phyloP scores from a whole-genome alignment of 371 early-diverging fungal species.

The Syncephalastrum sp. region DNA sequence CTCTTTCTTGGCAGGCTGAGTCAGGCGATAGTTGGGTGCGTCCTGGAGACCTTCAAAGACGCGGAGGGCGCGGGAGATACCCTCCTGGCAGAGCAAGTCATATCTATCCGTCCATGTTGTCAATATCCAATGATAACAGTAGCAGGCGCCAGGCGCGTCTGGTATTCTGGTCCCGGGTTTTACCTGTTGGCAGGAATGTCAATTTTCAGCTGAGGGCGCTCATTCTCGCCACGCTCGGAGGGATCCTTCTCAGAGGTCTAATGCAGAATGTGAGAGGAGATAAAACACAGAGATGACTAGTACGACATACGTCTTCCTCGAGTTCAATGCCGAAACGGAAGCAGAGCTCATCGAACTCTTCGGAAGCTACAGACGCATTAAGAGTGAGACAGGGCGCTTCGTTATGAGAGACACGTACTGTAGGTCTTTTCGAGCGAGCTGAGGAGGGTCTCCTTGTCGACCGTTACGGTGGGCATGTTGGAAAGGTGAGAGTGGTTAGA shows the following conservation, averaged over 20 bases:
- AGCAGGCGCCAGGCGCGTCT: too few relatives aligned
- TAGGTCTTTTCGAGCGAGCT: constrained; percentile 76
- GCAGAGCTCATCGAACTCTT: constrained; percentile 95
- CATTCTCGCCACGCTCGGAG: constrained; percentile 72
- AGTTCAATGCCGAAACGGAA: constrained; percentile 99
- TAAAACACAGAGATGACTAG: constrained; percentile 4
- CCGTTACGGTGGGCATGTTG: constrained; percentile 91
- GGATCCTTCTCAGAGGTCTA: constrained; percentile 83
- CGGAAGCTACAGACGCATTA: constrained; percentile 52
- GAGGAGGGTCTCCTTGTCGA: constrained; percentile 89
- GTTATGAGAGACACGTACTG: constrained; percentile 52
- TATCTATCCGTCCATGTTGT: constrained; percentile 59
- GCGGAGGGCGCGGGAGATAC: constrained; percentile 85
- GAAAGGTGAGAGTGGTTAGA: constrained; percentile 2
- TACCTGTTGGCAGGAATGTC: constrained; percentile 99
- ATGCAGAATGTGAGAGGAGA: constrained; percentile 14
- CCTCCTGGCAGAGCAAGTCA: constrained; percentile 95
- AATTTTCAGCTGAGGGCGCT: constrained; percentile 90
- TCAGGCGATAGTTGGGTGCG: constrained; percentile 66
- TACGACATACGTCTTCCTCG: constrained; percentile 87
- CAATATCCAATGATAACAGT: background rate
- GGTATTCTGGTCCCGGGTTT: background rate
- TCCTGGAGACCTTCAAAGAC: constrained; percentile 72
- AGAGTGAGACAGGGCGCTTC: background rate
- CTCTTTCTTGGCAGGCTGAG: constrained; percentile 60